Conservation (phyloP, 2,329 filamentous ascomycete genomes). For the Alternaria novae-zelandiae region DNA sequence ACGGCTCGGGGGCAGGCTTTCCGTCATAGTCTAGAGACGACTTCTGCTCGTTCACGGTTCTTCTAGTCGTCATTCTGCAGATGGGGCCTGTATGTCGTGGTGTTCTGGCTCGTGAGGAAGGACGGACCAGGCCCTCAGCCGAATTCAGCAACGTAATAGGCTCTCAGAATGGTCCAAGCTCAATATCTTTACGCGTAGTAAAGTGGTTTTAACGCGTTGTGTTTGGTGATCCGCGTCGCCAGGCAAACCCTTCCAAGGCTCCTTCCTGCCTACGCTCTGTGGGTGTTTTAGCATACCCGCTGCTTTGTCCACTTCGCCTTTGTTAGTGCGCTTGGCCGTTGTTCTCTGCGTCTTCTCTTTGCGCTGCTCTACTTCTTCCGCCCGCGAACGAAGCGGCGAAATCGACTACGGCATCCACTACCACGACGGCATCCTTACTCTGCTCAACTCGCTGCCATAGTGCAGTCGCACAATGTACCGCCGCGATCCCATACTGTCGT, state of each 20-base stretch:
- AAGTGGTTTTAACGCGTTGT: constrained; percentile 15
- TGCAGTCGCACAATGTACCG: constrained; percentile 36
- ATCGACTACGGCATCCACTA: not conserved
- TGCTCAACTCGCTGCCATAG: not conserved
- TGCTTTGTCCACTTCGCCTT: constrained; percentile 22
- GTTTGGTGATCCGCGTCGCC: constrained; percentile 22
- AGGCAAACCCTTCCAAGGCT: not conserved
- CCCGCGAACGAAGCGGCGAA: constrained; percentile 4
- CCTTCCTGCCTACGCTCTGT: constrained; percentile 3
- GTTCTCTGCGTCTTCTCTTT: constrained; percentile 6
- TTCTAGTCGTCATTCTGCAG: constrained; percentile 69
- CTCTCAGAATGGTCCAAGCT: constrained; percentile 16
- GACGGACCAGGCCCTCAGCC: constrained; percentile 1
- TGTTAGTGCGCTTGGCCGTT: constrained; percentile 16
- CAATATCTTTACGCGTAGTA: constrained; percentile 13
- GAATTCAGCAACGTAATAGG: constrained; percentile 24
- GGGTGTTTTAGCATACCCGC: constrained; percentile 6
- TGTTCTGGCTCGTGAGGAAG: constrained; percentile 2
- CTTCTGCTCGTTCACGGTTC: constrained; percentile 71
- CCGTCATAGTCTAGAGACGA: constrained; percentile 60
- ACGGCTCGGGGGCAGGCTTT: constrained; percentile 56
- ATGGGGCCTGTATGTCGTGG: not conserved
- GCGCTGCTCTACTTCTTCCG: not conserved
- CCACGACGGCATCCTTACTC: not conserved
- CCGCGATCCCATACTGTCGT: constrained; percentile 43